Evolutionary conservation across 352 stramenopile genomes (phyloP).

Genomic region (Phytophthora sp.): DNA sequence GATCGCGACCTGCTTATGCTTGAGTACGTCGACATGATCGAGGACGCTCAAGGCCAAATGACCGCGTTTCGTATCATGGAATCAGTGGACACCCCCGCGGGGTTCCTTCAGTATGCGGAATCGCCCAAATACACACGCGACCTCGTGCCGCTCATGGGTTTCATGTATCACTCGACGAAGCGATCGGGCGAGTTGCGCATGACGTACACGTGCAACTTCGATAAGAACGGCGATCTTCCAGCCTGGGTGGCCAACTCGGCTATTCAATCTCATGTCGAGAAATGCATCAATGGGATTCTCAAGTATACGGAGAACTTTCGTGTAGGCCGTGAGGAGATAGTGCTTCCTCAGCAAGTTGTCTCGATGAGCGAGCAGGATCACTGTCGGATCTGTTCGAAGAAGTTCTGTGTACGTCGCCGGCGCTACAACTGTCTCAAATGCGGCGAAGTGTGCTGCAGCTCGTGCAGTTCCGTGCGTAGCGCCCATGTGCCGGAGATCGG

Average conservation of each 20-base stretch:
- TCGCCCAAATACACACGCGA: conserved; percentile 73
- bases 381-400: conserved; percentile 77
- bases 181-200: conserved; percentile 77
- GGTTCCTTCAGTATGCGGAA: conserved; percentile 59
- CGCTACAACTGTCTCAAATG: conserved; percentile 89
- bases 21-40: conserved; percentile 90
- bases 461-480: conserved; percentile 69
- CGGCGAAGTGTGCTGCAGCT: conserved; percentile 80
- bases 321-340: conserved; percentile 68
- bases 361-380: conserved; percentile 74
- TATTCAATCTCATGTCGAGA: conserved; percentile 89
- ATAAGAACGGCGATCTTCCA: conserved; percentile 82
- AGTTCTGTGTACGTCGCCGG: conserved; percentile 73
- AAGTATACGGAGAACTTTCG: conserved; percentile 89
- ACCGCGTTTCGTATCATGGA: conserved; percentile 87
- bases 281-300: conserved; percentile 85
- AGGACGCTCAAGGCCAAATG: conserved; percentile 85
- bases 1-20: conserved; percentile 86
- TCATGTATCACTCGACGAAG: conserved; percentile 90
- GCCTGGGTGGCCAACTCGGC: conserved; percentile 85
- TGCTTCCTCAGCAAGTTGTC: conserved; percentile 80
- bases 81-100: conserved; percentile 70
- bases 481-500: conserved; percentile 74
- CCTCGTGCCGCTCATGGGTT: conserved; percentile 82
- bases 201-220: conserved; percentile 90